Percentiles rank a stretch among this genome's conserved stretches.
Evolutionary conservation across 768 basidiomycete genomes (phyloP).

Genomic region (Pholiota microspora): DNA sequence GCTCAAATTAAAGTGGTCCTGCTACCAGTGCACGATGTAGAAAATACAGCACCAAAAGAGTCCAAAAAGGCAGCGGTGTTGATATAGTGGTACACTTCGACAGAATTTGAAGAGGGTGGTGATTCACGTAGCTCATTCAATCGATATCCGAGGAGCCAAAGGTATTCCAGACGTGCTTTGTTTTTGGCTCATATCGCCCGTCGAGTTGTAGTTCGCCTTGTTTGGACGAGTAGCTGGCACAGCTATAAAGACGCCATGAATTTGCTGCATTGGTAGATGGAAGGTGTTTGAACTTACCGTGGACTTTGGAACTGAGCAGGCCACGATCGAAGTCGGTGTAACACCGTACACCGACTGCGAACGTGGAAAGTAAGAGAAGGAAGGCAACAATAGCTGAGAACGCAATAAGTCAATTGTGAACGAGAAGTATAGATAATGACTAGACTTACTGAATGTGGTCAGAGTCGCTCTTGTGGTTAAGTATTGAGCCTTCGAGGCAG

Average conservation of each 20-base stretch:
- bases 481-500: conserved; percentile 53
- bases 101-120: too few relatives aligned
- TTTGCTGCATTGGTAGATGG: too few relatives aligned
- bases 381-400: conserved; percentile 70
- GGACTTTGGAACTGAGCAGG: conserved; percentile 67
- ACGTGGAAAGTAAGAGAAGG: conserved; percentile 69
- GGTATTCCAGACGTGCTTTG: conserved; percentile 53
- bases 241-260: conserved; percentile 33
- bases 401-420: neutral
- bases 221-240: conserved; percentile 41
- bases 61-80: neutral
- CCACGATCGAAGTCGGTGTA: conserved; percentile 83
- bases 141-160: conserved; percentile 67
- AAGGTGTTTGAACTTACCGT: conserved; percentile 51
- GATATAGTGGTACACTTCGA: neutral
- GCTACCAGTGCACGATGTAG: neutral
- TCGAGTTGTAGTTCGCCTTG: conserved; percentile 38
- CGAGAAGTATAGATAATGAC: neutral
- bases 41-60: neutral
- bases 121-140: conserved; percentile 69
- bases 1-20: neutral
- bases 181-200: conserved; percentile 44
- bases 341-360: conserved; percentile 74
- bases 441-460: conserved; percentile 71
- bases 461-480: conserved; percentile 75